Base-by-base conservation (phyloP, 2,329 filamentous ascomycete genomes). In the Verticillium albo-atrum region DNA sequence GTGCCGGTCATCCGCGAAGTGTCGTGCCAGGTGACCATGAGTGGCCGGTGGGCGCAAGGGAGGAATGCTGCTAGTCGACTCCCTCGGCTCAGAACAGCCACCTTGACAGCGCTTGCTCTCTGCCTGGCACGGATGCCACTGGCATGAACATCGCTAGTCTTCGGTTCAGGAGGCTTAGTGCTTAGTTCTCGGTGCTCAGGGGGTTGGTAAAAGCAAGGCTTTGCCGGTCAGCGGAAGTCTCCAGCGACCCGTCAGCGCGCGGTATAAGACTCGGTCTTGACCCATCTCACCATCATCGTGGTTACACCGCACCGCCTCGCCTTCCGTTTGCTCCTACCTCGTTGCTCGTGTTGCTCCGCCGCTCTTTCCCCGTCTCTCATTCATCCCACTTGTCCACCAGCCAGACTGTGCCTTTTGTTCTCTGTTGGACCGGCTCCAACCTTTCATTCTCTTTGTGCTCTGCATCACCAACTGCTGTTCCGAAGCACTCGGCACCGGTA, bases 391-490 rank as follows among this genome's bases (percentile, higher is more conserved):
- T 14, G 34, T 55, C 35, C 42, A 27, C 61, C 57, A 58, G 56
- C 56, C 59, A 57, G 56, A 61, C 54, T 55, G 59, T 59, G 56
- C 55, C 59, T 30, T 54, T 61, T 50, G 12, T 28, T 56, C 53
- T 55, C 57, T 34, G 42, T 28, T 56, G 56, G 52, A 20, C 32
- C 58, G 56, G 34, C 27, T 58, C 42, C 17, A 23, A 30, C 1
- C 20, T 7, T 25, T 50, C 34, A 7, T 23, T 23, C 42, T 50
- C 55, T 61, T 57, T 53, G 56, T 47, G 23, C 6, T 50, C 42
- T 50, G 20, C 3, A 23, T 50, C 42, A 23, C 42, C 20, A 14
- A 50, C 42, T 10, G n/a, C 9, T 42, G n/a, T 20, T 42, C 30
- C 30, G 9, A 7, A 32, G 30, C 2, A 32, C 7, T 14, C n/a